Base-by-base conservation (phyloP, 148 eudicot genomes). In the Cornus suecica region DNA sequence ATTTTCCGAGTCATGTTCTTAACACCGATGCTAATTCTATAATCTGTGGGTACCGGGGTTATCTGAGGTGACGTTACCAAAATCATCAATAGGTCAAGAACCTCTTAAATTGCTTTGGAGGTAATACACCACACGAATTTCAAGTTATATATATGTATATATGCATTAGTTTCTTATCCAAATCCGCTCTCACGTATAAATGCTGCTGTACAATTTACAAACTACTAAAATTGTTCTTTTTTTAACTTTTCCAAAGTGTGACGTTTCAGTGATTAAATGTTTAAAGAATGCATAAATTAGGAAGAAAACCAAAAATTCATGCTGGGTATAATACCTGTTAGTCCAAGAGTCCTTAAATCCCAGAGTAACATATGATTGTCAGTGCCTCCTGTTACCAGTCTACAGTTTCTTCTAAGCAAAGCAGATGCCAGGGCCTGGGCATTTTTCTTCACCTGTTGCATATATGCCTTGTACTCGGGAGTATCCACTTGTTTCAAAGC, bases 321-420 rank as follows among this genome's bases (percentile, higher is more conserved):
- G 62, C 68, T 48, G 76, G 61, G 74, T 16, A 65, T 48, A 30
- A 29, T 79, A 88, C 99, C 99, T 75, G 97, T 89, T 74, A 95
- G 70, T 62, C 97, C 94, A 83, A 90, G 80, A 65, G 89, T 86
- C 71, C 99, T 91, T 67, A 95, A 83, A 87, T 95, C 99, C 99
- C 97, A 92, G 60, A 95, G 90, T 73, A 95, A 67, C 86, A 95
- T 27, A 91, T 95, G 99, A 76, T 88, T 95, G 86, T 95, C 99
- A 4, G 97, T 92, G 82, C 99, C 99, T n/a, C 97, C 99, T n/a
- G 99, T 92, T 16, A 95, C 85, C 79, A 95, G 79, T 83, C 77
- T 88, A 81, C 92, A 92, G 69, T 87, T 86, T 83, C 90, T 91
- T 77, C 84, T 87, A 71, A 83, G 48, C 54, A 95, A 85, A 67